phyloP scores from a whole-genome alignment of 257 asterid genomes.

The Salvia rosmarinus region DNA sequence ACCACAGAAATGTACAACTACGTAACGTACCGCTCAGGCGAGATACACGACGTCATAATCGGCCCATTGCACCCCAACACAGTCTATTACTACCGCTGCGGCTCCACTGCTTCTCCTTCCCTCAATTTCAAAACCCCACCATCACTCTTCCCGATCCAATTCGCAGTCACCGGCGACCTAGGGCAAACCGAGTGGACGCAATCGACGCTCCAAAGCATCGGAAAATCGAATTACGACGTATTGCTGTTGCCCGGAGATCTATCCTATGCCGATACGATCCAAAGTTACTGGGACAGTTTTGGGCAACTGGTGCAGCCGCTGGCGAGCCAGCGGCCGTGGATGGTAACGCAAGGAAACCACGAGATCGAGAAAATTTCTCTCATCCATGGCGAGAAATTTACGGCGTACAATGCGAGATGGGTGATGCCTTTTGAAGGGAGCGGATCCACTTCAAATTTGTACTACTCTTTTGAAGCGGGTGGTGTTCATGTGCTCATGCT shows the following conservation, averaged over 20 bases:
- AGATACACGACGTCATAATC: constrained; percentile 65
- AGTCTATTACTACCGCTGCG: constrained; percentile 60
- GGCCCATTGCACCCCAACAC: constrained; percentile 74
- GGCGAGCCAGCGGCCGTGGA: constrained; percentile 83
- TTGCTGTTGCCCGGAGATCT: constrained; percentile 73
- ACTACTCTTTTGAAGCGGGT: constrained; percentile 72
- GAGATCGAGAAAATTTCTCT: constrained; percentile 60
- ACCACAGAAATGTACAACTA: constrained; percentile 41
- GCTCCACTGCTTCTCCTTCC: constrained; percentile 44
- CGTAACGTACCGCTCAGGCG: constrained; percentile 52
- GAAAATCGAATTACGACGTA: constrained; percentile 56
- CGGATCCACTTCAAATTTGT: constrained; percentile 72
- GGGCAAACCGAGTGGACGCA: constrained; percentile 84
- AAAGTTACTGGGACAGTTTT: constrained; percentile 72
- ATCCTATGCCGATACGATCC: constrained; percentile 61
- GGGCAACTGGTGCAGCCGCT: constrained; percentile 69
- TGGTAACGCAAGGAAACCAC: constrained; percentile 95
- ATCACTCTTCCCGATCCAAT: constrained; percentile 50
- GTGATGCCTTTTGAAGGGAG: constrained; percentile 76
- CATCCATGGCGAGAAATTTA: constrained; percentile 41
- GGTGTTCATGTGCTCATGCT: constrained; percentile 82
- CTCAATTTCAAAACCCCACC: constrained; percentile 70
- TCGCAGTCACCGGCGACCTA: constrained; percentile 67
- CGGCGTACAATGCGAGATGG: constrained; percentile 85
- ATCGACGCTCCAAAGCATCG: constrained; percentile 67